Evolutionary conservation across 2,329 filamentous ascomycete species (phyloP), one percentile per base, ranked within the genome.

Genomic region (Colletotrichum theobromicola): DNA sequence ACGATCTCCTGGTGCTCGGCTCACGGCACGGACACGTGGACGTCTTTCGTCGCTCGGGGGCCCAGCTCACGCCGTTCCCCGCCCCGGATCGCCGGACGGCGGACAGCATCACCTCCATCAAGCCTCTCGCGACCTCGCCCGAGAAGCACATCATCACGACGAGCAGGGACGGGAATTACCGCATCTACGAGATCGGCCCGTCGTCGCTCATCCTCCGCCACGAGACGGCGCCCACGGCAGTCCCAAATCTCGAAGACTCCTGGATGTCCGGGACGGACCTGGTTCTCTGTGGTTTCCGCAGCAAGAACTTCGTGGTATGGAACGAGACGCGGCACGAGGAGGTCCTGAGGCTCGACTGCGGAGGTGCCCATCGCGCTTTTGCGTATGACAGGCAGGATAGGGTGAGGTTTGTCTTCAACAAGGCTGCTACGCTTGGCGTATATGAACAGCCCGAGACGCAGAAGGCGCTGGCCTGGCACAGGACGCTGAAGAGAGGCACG

Each of bases 351-450:
- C 88, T 98, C 34, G 92, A 95, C 63, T 98, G 96, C 80, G 96
- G 96, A 70, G 96, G 96, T 37, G 93, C 92, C 0, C 95, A 98
- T 80, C 90, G 96, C 69, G 92, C 90, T 35, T 98, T 95, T 88
- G 89, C 91, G n/a, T 82, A 83, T 70, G 77, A 81, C 72, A 76
- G 80, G 28, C 70, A 79, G 9, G 81, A 82, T 18, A 79, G 79
- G 1, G 79, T 88, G 55, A 84, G 87, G 28, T 92, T 98, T 74
- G 89, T 94, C 1, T 98, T 94, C 89, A 96, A 93, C 4, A 93
- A 94, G 82, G 91, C 92, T 7, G 90, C 91, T 4, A 84, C 83
- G 71, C 83, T 90, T 63, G 84, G 83, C 65, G 79, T 90, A n/a
- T 87, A 87, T 79, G 85, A 85, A 18, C 87, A 90, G 77, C 74